These are phyloP conservation scores for Casuarina equisetifolia DNA, from an alignment of 306 rosid species.

Conservation along the genomic window DNA sequence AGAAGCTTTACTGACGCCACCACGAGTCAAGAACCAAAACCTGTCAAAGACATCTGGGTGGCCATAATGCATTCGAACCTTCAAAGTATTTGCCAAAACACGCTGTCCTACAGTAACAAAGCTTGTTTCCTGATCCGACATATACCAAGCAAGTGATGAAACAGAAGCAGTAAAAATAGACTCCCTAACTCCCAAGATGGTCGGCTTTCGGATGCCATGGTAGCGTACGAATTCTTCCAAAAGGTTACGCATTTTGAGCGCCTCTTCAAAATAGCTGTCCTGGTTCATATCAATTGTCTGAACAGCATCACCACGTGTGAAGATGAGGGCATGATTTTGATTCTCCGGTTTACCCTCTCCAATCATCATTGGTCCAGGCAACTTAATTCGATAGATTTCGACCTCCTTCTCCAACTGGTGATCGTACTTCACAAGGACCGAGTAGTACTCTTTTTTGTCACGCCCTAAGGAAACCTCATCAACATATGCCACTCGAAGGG, in stretches of 20 bases:
- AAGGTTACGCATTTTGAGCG: conserved; percentile 79
- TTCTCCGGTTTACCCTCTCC: too few relatives aligned
- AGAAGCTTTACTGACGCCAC: conserved; percentile 53
- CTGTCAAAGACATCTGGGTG: too few relatives aligned
- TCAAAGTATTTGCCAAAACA: too few relatives aligned
- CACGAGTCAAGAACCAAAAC: too few relatives aligned
- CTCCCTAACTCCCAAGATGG: conserved; percentile 72
- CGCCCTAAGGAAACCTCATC: conserved; percentile 73
- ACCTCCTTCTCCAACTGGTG: conserved; percentile 37
- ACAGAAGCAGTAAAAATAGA: too few relatives aligned
- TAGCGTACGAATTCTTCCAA: conserved; percentile 58
- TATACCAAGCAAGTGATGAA: too few relatives aligned
- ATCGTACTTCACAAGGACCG: conserved; percentile 85
- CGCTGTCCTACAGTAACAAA: too few relatives aligned
- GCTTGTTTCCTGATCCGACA: too few relatives aligned
- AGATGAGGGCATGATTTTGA: too few relatives aligned
- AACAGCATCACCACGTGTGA: conserved; percentile 64
- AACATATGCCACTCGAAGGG: conserved; percentile 80
- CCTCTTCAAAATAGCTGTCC: conserved; percentile 93
- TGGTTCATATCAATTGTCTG: conserved; percentile 96
- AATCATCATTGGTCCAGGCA: too few relatives aligned
- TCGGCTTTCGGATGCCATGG: conserved; percentile 72
- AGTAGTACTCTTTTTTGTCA: conserved; percentile 60
- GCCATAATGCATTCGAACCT: too few relatives aligned
- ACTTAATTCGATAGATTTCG: too few relatives aligned